Evolutionary conservation across 768 basidiomycete genomes (phyloP), one percentile per base, ranked within the genome.

Genomic region (Boletus insuetus): DNA sequence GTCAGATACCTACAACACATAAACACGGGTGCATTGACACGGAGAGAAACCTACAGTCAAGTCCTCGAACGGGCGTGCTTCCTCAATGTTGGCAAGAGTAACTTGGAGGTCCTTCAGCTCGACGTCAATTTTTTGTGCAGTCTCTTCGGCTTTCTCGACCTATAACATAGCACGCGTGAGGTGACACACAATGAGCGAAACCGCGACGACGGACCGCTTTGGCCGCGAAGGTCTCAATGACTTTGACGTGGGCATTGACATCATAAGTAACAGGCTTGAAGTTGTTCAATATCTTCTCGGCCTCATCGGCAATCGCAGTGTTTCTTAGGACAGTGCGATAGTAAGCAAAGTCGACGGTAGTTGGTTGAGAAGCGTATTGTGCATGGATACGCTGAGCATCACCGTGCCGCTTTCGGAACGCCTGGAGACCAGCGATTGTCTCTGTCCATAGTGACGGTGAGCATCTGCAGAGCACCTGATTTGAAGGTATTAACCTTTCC

Each of bases 241-340:
- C 94, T 76, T 94, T 96, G 74, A 97, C 70, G 73, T 95, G 91
- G 51, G 90, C 80, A 64, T 74, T 76, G 55, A 94, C 89, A 69
- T 99, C 96, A 74, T 98, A 98, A 3, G 91, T 89, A 49, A 93
- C 87, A 35, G 97, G 92, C 77, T 96, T 97, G 81, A 97, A 98
- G 34, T 84, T 83, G 57, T 79, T 85, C 64, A 97, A 72, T 49
- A 88, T 72, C 76, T 93, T 95, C 81, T 98, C 95, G 12, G 89
- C 90, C 72, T 97, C 91, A 64, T 92, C 89, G 50, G 98, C 86
- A 60, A 98, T 81, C 49, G 85, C 86, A 73, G 90, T 86, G 79
- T 98, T 98, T 82, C 94, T 96, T 60, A 99, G 76, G 34, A 93
- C 74, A 29, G 87, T 82, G 67, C 94, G 92, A 81, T 98, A 99